Percentiles rank a stretch among this genome's conserved stretches.
phyloP scores from a whole-genome alignment of 768 basidiomycete genomes.

The Termitomyces eurrhizus region DNA sequence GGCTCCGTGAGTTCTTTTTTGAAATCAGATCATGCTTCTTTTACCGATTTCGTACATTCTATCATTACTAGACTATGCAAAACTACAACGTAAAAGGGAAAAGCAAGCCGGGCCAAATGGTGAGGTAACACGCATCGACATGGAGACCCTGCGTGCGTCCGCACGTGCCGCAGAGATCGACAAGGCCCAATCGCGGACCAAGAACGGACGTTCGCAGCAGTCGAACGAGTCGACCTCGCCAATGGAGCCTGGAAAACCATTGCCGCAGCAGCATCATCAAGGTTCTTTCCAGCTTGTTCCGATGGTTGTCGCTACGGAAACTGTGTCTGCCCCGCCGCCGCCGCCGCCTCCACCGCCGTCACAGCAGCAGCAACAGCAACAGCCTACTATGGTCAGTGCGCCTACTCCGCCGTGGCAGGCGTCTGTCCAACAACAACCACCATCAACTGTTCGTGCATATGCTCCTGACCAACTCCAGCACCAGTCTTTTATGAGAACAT shows the following conservation, averaged over 20 bases:
- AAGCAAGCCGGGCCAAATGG: constrained; percentile 56
- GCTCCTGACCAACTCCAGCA: constrained; percentile 32
- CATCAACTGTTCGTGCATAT: constrained; percentile 20
- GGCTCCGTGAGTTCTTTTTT: constrained; percentile 61
- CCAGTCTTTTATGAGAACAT: constrained; percentile 33
- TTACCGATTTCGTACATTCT: background rate
- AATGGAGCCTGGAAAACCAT: constrained; percentile 25
- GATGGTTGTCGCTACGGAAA: constrained; percentile 21
- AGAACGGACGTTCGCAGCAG: constrained; percentile 23
- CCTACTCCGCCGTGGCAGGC: constrained; percentile 28
- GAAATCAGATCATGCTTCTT: background rate
- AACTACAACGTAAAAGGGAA: constrained; percentile 75
- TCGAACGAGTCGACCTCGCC: constrained; percentile 27
- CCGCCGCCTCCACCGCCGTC: constrained; percentile 16
- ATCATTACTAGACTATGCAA: constrained; percentile 65
- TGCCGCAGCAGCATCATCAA: constrained; percentile 42
- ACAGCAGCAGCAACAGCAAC: constrained; percentile 12
- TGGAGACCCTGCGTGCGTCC: constrained; percentile 74
- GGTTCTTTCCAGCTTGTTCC: constrained; percentile 56
- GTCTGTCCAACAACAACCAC: constrained; percentile 13
- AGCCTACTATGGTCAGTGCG: constrained; percentile 17
- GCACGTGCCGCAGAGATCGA: constrained; percentile 54
- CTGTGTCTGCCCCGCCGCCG: constrained; percentile 16
- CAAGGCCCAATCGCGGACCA: constrained; percentile 25
- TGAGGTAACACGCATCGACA: constrained; percentile 57